Conservation (phyloP, 2,329 filamentous ascomycete species). For the Domatiomyces catenatus region DNA sequence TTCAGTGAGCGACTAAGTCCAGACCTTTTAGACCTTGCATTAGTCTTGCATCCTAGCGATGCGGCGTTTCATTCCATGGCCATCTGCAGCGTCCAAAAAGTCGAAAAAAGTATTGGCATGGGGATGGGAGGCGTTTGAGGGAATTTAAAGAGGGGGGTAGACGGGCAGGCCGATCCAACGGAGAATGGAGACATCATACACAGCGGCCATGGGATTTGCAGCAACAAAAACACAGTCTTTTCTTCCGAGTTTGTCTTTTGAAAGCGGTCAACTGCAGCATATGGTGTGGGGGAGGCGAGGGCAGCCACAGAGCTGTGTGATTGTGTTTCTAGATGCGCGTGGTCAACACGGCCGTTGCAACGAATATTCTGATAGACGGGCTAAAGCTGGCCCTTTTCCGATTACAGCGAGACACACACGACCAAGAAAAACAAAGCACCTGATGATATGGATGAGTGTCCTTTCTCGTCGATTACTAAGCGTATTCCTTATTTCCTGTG, state of each 20-base stretch:
- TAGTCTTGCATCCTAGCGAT: background rate
- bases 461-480: background rate
- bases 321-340: background rate
- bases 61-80: background rate
- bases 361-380: background rate
- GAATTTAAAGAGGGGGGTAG: background rate
- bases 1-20: background rate
- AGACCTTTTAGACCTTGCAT: background rate
- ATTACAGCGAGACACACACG: background rate
- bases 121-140: background rate
- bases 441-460: background rate
- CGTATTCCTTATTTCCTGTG: too few species aligned
- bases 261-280: background rate
- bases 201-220: background rate
- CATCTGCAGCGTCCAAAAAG: background rate
- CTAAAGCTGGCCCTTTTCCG: background rate
- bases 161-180: background rate
- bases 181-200: background rate
- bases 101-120: background rate
- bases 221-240: background rate
- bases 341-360: background rate
- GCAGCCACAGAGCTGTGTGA: background rate
- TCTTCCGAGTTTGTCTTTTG: background rate
- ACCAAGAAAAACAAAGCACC: background rate
- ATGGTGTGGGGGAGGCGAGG: background rate